phyloP scores from a whole-genome alignment of 805 yeast species.

The Myxozyma kluyveri region DNA sequence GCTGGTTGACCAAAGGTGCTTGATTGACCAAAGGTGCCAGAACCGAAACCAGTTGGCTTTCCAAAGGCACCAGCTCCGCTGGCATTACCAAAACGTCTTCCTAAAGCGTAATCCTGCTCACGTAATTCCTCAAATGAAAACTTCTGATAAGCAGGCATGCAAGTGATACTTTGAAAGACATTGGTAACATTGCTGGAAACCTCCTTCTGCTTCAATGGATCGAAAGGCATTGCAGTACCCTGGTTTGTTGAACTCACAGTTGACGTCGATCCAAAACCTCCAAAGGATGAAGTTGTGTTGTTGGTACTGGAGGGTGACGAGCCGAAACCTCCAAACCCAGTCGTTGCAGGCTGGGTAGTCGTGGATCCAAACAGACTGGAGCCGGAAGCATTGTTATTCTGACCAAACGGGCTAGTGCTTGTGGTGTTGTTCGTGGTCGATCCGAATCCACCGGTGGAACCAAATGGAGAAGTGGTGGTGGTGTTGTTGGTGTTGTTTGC shows the following conservation, averaged over 20 bases:
- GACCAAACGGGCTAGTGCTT: slow-evolving; percentile 28
- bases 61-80: slow-evolving; percentile 33
- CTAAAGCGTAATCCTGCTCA: slow-evolving; percentile 77
- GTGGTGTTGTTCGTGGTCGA: slow-evolving; percentile 17
- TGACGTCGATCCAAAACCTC: slow-evolving; percentile 18
- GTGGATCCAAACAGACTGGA: slow-evolving; percentile 22
- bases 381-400: slow-evolving; percentile 16
- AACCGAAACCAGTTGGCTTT: slow-evolving; percentile 31
- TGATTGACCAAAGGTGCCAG: slow-evolving; percentile 34
- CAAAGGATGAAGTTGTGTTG: slow-evolving; percentile 20
- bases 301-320: slow-evolving; percentile 16
- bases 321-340: slow-evolving; percentile 32
- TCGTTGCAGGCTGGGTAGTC: slow-evolving; percentile 21
- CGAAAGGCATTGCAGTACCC: slow-evolving; percentile 30
- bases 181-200: slow-evolving; percentile 22
- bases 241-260: slow-evolving; percentile 19
- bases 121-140: slow-evolving; percentile 86
- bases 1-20: slow-evolving; percentile 20
- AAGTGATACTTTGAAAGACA: slow-evolving; percentile 60
- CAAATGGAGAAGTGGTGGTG: slow-evolving; percentile 19
- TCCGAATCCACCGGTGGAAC: slow-evolving; percentile 26
- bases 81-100: slow-evolving; percentile 44
- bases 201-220: slow-evolving; percentile 32
- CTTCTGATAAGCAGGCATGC: slow-evolving; percentile 87
- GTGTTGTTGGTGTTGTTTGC: neutral